Evolutionary conservation across 768 basidiomycete species (phyloP).

Genomic region (Lentinula detonsa): DNA sequence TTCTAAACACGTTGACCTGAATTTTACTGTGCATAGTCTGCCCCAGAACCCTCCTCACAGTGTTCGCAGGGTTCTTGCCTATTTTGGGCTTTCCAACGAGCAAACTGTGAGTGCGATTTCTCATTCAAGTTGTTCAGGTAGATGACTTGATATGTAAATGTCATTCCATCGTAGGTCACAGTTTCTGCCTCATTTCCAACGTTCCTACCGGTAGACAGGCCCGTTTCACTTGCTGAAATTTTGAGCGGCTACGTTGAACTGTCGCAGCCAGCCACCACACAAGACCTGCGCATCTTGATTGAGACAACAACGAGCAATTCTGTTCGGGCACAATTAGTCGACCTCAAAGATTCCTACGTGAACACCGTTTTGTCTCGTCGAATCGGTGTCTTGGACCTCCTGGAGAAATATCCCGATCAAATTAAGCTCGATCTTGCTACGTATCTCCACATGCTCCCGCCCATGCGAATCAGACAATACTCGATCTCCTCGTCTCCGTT

Average conservation of each 20-base stretch:
- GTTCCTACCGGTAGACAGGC: slow-evolving; percentile 31
- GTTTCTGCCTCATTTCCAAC: slow-evolving; percentile 31
- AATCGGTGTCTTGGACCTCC: slow-evolving; percentile 34
- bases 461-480: slow-evolving; percentile 45
- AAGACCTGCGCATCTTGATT: slow-evolving; percentile 29
- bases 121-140: not conserved
- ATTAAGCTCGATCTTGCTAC: slow-evolving; percentile 29
- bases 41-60: slow-evolving; percentile 33
- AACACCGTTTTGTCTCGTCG: slow-evolving; percentile 27
- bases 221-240: slow-evolving; percentile 29
- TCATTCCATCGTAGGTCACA: slow-evolving; percentile 19
- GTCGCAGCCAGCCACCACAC: slow-evolving; percentile 38
- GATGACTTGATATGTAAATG: no score
- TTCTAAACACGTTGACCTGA: not conserved
- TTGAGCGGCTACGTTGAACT: slow-evolving; percentile 42
- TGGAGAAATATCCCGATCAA: slow-evolving; percentile 27
- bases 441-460: slow-evolving; percentile 35
- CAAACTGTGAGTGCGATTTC: slow-evolving; percentile 23
- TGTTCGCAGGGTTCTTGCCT: slow-evolving; percentile 29
- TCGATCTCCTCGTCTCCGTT: slow-evolving; percentile 46
- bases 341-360: slow-evolving; percentile 23
- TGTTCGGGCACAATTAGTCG: slow-evolving; percentile 22
- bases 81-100: slow-evolving; percentile 31
- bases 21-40: slow-evolving; percentile 17
- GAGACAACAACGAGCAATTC: slow-evolving; percentile 17